Percentiles rank a stretch among this genome's conserved stretches.
Evolutionary conservation across 768 basidiomycete genomes (phyloP).

Genomic region (Rhizopogon salebrosus): DNA sequence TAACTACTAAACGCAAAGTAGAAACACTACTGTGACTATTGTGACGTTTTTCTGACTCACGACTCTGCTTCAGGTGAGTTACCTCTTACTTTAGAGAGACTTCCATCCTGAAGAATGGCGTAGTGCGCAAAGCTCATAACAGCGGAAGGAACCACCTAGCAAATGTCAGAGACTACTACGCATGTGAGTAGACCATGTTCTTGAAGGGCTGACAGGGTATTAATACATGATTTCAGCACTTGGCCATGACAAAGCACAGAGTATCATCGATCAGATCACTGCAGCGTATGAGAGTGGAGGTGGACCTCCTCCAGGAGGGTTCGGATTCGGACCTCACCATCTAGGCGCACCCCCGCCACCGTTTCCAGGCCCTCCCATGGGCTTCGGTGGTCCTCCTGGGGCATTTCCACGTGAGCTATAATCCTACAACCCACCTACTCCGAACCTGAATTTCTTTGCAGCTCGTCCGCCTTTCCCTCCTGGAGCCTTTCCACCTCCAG

Average conservation of each 20-base stretch:
- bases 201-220: neutral
- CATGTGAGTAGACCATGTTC: constrained; percentile 48
- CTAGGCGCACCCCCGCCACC: constrained; percentile 52
- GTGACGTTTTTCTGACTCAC: constrained; percentile 91
- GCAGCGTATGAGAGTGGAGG: constrained; percentile 84
- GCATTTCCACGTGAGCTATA: constrained; percentile 12
- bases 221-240: constrained; percentile 45
- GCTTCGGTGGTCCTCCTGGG: constrained; percentile 47
- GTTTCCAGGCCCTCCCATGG: constrained; percentile 47
- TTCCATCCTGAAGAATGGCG: constrained; percentile 9
- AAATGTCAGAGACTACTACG: constrained; percentile 97
- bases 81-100: neutral
- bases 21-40: constrained; percentile 95
- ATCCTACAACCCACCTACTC: neutral
- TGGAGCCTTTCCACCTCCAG: constrained; percentile 42
- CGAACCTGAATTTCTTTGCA: constrained; percentile 19
- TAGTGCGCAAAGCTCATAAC: constrained; percentile 98
- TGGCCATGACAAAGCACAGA: constrained; percentile 96
- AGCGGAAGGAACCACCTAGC: constrained; percentile 94
- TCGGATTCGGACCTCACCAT: constrained; percentile 82
- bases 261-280: constrained; percentile 97
- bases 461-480: constrained; percentile 72
- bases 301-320: constrained; percentile 83
- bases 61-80: constrained; percentile 83
- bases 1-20: constrained; percentile 24